Percentiles rank a stretch among this genome's conserved stretches.
phyloP scores from a whole-genome alignment of 441 rosid species.

The Manihot esculenta region DNA sequence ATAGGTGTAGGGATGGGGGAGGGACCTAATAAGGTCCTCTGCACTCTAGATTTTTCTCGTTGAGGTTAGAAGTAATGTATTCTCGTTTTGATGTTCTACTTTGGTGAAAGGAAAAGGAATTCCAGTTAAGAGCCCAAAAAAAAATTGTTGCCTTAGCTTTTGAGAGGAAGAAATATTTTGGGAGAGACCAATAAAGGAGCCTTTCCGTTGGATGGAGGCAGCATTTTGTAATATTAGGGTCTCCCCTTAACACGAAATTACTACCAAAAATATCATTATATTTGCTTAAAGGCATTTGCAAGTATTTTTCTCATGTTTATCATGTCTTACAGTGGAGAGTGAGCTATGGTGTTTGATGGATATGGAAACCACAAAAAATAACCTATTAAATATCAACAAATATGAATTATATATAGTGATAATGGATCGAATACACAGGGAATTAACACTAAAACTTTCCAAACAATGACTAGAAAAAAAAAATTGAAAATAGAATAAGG shows the following conservation, averaged over 20 bases:
- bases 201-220: background rate
- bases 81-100: constrained; percentile 1
- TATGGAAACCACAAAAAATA: too few species aligned
- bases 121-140: background rate
- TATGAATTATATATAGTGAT: too few species aligned
- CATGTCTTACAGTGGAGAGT: constrained; percentile 8
- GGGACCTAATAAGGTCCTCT: background rate
- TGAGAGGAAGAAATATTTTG: background rate
- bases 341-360: too few species aligned
- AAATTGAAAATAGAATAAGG: too few species aligned
- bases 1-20: background rate
- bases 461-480: too few species aligned
- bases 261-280: background rate
- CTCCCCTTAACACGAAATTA: background rate
- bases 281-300: constrained; percentile 14
- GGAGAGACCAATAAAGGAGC: constrained; percentile 1
- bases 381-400: too few species aligned
- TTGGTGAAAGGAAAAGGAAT: background rate
- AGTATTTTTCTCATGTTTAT: constrained; percentile 5
- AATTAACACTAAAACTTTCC: too few species aligned
- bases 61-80: background rate
- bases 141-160: background rate
- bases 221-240: background rate
- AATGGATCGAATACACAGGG: too few species aligned
- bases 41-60: background rate